These are phyloP conservation scores for Cordyceps cicadae DNA, from an alignment of 2,329 filamentous ascomycete species.

Conservation along the genomic window DNA sequence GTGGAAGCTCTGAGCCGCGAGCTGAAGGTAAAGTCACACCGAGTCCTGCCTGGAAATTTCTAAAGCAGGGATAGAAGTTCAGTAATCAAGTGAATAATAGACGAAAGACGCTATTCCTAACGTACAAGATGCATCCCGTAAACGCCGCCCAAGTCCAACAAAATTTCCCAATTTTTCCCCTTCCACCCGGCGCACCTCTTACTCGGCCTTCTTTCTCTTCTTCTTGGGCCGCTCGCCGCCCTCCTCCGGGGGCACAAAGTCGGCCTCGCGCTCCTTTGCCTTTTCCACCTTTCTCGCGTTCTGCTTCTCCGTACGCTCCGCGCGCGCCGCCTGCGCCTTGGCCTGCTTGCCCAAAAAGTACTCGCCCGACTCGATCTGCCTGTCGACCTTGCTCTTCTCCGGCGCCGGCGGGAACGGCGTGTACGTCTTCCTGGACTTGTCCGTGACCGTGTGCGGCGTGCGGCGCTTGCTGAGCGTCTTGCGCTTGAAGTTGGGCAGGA, in stretches of 20 bases:
- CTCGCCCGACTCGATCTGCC: conserved; percentile 96
- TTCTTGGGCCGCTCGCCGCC: conserved; percentile 54
- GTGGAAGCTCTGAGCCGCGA: too few relatives aligned
- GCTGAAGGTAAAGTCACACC: too few relatives aligned
- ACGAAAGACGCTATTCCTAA: conserved; percentile 5
- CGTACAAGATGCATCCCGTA: conserved; percentile 7
- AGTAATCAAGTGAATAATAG: neutral
- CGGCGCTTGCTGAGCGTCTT: conserved; percentile 76
- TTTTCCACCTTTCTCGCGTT: conserved; percentile 82
- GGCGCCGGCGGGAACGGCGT: conserved; percentile 94
- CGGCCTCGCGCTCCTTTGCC: conserved; percentile 73
- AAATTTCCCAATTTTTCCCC: neutral
- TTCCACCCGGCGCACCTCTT: neutral
- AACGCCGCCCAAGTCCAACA: neutral
- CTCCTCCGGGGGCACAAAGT: conserved; percentile 83
- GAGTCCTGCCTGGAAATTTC: too few relatives aligned
- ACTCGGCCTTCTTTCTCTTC: conserved; percentile 45
- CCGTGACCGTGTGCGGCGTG: conserved; percentile 74
- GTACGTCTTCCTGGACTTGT: conserved; percentile 91
- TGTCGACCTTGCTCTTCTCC: conserved; percentile 97
- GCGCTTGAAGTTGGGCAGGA: conserved; percentile 96
- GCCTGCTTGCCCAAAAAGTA: conserved; percentile 92
- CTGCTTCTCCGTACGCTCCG: conserved; percentile 77
- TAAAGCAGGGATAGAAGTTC: too few relatives aligned
- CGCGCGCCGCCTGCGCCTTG: conserved; percentile 73